Conservation (phyloP, 2,329 filamentous ascomycete species). For the Stenocarpella maydis region DNA sequence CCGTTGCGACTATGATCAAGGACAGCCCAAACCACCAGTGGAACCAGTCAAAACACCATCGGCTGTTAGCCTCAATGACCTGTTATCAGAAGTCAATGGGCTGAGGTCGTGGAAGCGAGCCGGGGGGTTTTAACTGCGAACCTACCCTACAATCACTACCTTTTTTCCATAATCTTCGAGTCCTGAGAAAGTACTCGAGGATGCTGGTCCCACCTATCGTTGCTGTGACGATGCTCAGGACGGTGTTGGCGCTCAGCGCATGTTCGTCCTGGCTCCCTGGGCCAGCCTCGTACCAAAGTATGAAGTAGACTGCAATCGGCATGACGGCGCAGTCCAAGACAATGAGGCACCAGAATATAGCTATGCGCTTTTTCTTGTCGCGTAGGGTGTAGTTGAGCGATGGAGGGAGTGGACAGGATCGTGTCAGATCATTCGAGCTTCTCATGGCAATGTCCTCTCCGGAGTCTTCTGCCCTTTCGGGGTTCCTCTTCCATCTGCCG, state of each 20-base stretch:
- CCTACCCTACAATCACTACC: constrained; percentile 35
- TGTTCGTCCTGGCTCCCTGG: constrained; percentile 38
- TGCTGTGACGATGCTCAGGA: constrained; percentile 62
- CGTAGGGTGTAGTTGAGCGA: constrained; percentile 46
- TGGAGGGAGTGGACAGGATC: background rate
- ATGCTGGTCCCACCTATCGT: constrained; percentile 60
- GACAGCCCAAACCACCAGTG: constrained; percentile 63
- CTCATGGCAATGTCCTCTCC: background rate
- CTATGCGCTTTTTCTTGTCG: constrained; percentile 52
- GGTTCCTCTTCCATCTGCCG: background rate
- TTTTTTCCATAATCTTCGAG: constrained; percentile 63
- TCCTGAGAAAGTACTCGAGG: constrained; percentile 59
- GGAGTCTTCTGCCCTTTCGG: background rate
- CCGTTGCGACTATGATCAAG: constrained; percentile 63
- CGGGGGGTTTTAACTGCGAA: background rate
- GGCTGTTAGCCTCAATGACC: constrained; percentile 44
- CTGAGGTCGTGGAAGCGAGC: too few species aligned
- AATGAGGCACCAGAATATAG: constrained; percentile 55
- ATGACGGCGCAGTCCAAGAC: constrained; percentile 56
- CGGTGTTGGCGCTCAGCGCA: constrained; percentile 39
- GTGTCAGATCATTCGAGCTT: background rate
- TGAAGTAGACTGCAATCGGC: constrained; percentile 61
- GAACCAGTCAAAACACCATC: constrained; percentile 60
- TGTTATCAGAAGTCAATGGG: constrained; percentile 54
- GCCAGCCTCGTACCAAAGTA: background rate